Evolutionary conservation across 257 asterid species (phyloP), one percentile per base, ranked within the genome.

Genomic region (Petunia axillaris): DNA sequence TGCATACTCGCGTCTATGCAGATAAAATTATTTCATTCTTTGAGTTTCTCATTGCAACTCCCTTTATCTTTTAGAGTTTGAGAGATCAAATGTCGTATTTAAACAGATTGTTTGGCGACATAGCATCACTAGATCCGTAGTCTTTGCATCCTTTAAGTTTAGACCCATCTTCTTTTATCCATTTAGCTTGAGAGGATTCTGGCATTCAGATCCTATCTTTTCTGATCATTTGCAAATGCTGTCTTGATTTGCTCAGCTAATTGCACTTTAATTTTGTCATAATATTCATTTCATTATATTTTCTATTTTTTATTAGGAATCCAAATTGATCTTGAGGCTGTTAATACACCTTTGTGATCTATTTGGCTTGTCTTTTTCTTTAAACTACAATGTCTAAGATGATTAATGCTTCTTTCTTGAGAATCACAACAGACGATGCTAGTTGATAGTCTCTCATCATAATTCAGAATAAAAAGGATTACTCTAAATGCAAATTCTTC

Each of bases 111-210:
- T 15, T 66, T 66, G 54, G 54, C 1, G 14, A 41, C 15, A 0
- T 66, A 41, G 75, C 75, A 66, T 66, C 75, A 66, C 75, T 41
- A 66, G 14, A 66, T 36, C n/a, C 39, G 52, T 39, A 66, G 75
- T 40, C 11, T 68, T 44, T 44, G 3, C 15, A 4, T 68, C 36
- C 9, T 1, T 43, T 76, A 68, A 44, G 54, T 68, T 68, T 2
- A 66, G 43, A 68, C 16, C 57, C 76, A 67, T 67, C 41, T 9
- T 11, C 59, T 46, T 70, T 25, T 9, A 48, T 59, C 77, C 46
- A 41, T n/a, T 44, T 68, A 16, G 10, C 57, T 52, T 52, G 15
- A 52, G 46, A 25, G 43, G 59, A 70, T 70, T 46, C 37, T 66
- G 53, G 36, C 77, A 9, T 16, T 35, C 76, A 70, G 59, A 46